Evolutionary conservation across 768 basidiomycete species (phyloP), one percentile per base, ranked within the genome.

Genomic region (Daedaleopsis sinensis): DNA sequence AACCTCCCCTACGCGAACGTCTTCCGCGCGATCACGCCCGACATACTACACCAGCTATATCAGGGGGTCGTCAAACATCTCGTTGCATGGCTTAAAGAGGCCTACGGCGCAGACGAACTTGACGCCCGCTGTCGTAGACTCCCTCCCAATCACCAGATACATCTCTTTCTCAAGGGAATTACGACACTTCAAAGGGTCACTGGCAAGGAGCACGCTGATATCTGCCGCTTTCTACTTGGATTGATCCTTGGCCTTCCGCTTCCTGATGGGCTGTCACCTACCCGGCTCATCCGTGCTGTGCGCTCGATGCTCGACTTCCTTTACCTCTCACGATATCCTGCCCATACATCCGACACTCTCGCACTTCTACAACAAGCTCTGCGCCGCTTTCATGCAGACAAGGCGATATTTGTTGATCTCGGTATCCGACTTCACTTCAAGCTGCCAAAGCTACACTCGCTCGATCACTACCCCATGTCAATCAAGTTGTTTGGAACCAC

Each of bases 31-130:
- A 70, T 73, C 48, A 68, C 68, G 4, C 67, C 72, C 4, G 72
- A 74, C 47, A 59, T 73, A 35, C 66, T 74, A 1, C 73, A 74
- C 47, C 73, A 74, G 43, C 55, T 74, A 5, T 63, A 65, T 21
- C 72, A 74, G 58, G 72, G 73, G 1, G 47, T 74, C 6, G 27
- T 73, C 58, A 73, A 73, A 43, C 67, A 73, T 51, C 47, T 72
- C 1, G 38, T 73, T n/a, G 19, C 59, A 1, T 73, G 73, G 73
- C n/a, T 71, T 12, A n/a, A 55, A 23, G 16, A 54, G 0, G 63
- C 63, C 18, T 68, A 54, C 21, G 56, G 63, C 0, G 10, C 32
- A 1, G 54, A 35, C 0, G 69, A 67, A 42, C 23, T 71, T 13
- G 66, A 73, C 43, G 60, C 61, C 3, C 64, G 68, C 0, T 63